phyloP scores from a whole-genome alignment of 2,329 filamentous ascomycete species.

The Epichloe glyceriae region DNA sequence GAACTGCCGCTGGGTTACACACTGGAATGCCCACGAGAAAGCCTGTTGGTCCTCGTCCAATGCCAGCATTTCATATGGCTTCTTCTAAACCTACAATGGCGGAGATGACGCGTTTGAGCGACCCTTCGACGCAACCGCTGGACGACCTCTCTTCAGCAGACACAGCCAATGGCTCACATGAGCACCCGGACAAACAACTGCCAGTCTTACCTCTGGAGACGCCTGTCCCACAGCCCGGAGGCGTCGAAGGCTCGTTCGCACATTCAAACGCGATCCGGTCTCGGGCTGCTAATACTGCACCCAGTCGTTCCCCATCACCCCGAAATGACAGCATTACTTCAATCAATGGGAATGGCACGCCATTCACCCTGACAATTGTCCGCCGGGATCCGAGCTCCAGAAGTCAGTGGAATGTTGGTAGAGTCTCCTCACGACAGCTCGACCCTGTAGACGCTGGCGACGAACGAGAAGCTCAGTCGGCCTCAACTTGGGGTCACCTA shows the following conservation, averaged over 20 bases:
- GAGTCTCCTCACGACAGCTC: constrained; percentile 42
- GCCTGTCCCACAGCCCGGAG: not conserved
- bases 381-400: constrained; percentile 58
- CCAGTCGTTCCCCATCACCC: constrained; percentile 25
- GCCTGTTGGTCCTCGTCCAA: constrained; percentile 16
- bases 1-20: constrained; percentile 7
- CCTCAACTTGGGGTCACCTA: constrained; percentile 3
- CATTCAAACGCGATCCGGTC: not conserved
- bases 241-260: not conserved
- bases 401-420: constrained; percentile 64
- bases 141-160: not conserved
- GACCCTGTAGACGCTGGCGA: constrained; percentile 19
- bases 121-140: not conserved
- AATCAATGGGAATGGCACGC: constrained; percentile 20
- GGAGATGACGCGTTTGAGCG: not conserved
- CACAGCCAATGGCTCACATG: not conserved
- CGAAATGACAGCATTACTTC: constrained; percentile 16
- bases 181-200: not conserved
- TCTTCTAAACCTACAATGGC: not conserved
- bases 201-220: not conserved
- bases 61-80: not conserved
- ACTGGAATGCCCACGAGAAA: constrained; percentile 14
- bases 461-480: constrained; percentile 12
- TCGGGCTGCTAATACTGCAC: not conserved
- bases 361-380: constrained; percentile 51